These are phyloP conservation scores for Phytophthora colocasiae DNA, from an alignment of 352 stramenopile species.

Conservation along the genomic window DNA sequence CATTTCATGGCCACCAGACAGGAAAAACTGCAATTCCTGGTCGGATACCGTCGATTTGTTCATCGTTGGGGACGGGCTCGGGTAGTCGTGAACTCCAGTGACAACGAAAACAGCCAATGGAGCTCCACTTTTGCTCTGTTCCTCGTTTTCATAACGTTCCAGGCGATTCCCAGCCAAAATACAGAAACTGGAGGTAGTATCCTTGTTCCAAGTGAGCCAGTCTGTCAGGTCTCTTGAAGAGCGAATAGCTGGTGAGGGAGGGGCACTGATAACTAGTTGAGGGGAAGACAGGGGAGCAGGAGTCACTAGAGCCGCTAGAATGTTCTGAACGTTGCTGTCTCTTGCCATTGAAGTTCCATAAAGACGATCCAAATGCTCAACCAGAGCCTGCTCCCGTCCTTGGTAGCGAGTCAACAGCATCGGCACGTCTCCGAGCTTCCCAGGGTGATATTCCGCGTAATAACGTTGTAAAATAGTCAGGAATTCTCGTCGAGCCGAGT, in stretches of 20 bases:
- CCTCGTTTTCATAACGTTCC: conserved; percentile 51
- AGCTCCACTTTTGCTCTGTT: conserved; percentile 46
- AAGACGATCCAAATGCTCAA: conserved; percentile 74
- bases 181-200: conserved; percentile 42
- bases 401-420: conserved; percentile 64
- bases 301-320: conserved; percentile 37
- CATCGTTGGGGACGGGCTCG: conserved; percentile 39
- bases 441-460: conserved; percentile 66
- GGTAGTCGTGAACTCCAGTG: conserved; percentile 54
- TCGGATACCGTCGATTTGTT: conserved; percentile 15
- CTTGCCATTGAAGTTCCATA: conserved; percentile 57
- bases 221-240: conserved; percentile 20
- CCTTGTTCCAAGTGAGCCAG: conserved; percentile 51
- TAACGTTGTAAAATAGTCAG: conserved; percentile 52
- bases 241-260: conserved; percentile 39
- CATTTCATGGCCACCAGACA: conserved; percentile 28
- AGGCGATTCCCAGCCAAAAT: conserved; percentile 64
- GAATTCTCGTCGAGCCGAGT: conserved; percentile 31
- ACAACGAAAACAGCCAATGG: conserved; percentile 49
- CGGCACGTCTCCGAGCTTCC: conserved; percentile 64
- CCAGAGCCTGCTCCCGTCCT: conserved; percentile 54
- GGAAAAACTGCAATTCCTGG: conserved; percentile 35
- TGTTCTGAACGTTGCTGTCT: conserved; percentile 36
- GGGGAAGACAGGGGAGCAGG: conserved; percentile 1
- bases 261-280: conserved; percentile 11